Evolutionary conservation across 108 stramenopile genomes (phyloP).

Genomic region (Conticribra weissflogii): DNA sequence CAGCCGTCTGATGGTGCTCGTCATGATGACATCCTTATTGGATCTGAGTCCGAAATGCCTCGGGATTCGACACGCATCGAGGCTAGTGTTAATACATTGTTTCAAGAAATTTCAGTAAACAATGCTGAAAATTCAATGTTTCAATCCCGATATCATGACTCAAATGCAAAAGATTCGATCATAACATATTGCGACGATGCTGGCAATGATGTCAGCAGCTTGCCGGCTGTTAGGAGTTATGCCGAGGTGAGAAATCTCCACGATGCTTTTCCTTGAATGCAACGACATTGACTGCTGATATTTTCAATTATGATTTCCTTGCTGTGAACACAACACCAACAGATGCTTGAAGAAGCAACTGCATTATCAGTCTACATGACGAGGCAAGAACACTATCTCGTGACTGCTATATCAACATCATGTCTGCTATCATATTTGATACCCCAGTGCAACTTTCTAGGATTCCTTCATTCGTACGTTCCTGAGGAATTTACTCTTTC

Average conservation of each 20-base stretch:
- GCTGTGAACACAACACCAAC: not conserved
- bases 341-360: slow-evolving; percentile 35
- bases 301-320: not conserved
- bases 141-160: too few relatives aligned
- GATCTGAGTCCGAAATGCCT: too few relatives aligned
- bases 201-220: not conserved
- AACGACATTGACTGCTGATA: not conserved
- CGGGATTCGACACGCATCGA: not conserved
- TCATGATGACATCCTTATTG: not conserved
- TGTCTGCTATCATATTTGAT: slow-evolving; percentile 24
- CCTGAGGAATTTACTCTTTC: not conserved
- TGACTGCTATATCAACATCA: slow-evolving; percentile 24
- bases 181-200: not conserved
- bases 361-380: slow-evolving; percentile 32
- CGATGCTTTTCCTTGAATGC: not conserved
- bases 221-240: slow-evolving; percentile 6
- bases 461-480: slow-evolving; percentile 34
- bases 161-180: not conserved
- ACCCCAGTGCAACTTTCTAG: slow-evolving; percentile 26
- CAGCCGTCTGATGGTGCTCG: too few relatives aligned
- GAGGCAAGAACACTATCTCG: slow-evolving; percentile 15
- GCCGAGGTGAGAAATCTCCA: slow-evolving; percentile 24
- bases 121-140: not conserved
- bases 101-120: slow-evolving; percentile 23
- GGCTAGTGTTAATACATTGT: slow-evolving; percentile 12